Evolutionary conservation across 352 stramenopile genomes (phyloP).

Genomic region (Globisporangium viniferum): DNA sequence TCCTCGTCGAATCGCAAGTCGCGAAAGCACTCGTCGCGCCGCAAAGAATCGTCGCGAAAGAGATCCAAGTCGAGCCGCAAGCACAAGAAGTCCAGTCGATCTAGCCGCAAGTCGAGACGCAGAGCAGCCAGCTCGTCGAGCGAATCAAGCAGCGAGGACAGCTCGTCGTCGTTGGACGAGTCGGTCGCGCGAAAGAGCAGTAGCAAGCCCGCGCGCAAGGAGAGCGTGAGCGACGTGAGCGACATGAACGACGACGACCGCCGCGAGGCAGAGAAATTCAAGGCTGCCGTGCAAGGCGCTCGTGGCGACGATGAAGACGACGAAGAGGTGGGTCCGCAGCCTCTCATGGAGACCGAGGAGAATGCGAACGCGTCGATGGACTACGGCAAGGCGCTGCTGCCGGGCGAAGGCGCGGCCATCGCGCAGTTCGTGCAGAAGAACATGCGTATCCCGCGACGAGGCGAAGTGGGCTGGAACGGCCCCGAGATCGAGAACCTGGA

Average conservation of each 20-base stretch:
- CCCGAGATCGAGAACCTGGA: constrained; percentile 97
- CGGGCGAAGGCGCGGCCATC: constrained; percentile 94
- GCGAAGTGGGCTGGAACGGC: constrained; percentile 96
- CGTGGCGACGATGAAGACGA: constrained; percentile 62
- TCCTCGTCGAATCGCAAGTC: constrained; percentile 33
- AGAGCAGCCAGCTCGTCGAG: constrained; percentile 11
- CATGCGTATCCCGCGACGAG: constrained; percentile 97
- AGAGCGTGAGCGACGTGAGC: constrained; percentile 15
- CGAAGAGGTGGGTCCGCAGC: constrained; percentile 87
- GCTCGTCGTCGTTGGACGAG: constrained; percentile 19
- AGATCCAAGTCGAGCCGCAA: constrained; percentile 26
- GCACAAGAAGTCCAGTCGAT: constrained; percentile 16
- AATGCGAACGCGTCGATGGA: constrained; percentile 52
- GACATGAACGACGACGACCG: constrained; percentile 59
- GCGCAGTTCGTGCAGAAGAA: constrained; percentile 99
- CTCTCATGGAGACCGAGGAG: constrained; percentile 46
- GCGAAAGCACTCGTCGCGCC: constrained; percentile 13
- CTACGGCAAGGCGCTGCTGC: constrained; percentile 92
- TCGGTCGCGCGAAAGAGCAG: constrained; percentile 20
- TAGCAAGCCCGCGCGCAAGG: constrained; percentile 17
- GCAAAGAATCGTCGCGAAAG: constrained; percentile 22
- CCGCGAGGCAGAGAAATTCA: constrained; percentile 86
- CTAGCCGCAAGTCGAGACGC: constrained; percentile 14
- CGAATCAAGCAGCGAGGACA: constrained; percentile 5
- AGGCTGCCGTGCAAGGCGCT: constrained; percentile 77